Percentiles rank a stretch among this genome's conserved stretches.
phyloP scores from a whole-genome alignment of 352 stramenopile genomes.

The Thalassiosira hispida region DNA sequence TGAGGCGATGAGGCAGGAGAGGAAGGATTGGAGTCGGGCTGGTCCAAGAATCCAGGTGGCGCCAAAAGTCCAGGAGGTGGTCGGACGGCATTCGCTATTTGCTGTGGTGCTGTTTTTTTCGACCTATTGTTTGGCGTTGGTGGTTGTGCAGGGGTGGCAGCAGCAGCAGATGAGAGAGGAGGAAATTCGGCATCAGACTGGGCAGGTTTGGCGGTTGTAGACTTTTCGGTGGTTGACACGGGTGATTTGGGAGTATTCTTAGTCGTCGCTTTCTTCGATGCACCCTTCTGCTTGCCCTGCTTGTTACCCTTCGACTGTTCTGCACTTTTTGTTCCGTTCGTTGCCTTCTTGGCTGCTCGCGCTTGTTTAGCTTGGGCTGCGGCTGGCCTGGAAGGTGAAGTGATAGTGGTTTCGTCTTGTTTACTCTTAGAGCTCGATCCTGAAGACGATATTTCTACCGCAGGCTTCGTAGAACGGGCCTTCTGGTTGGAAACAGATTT shows the following conservation, averaged over 20 bases:
- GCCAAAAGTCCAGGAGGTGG: constrained; percentile 76
- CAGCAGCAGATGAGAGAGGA: constrained; percentile 26
- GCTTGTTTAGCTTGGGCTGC: constrained; percentile 24
- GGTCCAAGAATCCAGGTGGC: constrained; percentile 71
- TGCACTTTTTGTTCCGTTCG: constrained; percentile 25
- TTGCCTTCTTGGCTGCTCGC: constrained; percentile 35
- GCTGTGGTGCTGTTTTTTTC: not conserved
- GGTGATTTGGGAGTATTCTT: constrained; percentile 18
- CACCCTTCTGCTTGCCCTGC: constrained; percentile 40
- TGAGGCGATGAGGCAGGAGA: constrained; percentile 24
- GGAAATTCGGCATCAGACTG: constrained; percentile 35
- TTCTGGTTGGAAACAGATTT: constrained; percentile 19
- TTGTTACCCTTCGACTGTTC: constrained; percentile 29
- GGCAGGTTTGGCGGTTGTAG: constrained; percentile 7
- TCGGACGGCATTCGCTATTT: constrained; percentile 29
- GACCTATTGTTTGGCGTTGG: constrained; percentile 18
- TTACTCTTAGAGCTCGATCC: constrained; percentile 14
- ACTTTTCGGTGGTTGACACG: constrained; percentile 17
- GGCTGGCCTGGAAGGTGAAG: constrained; percentile 6
- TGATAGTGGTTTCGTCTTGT: constrained; percentile 13
- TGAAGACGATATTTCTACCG: not conserved
- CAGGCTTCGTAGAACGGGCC: constrained; percentile 9
- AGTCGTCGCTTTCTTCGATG: constrained; percentile 10
- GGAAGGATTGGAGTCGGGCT: constrained; percentile 17
- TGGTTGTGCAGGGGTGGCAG: constrained; percentile 3